Base-by-base conservation (phyloP, 2,329 filamentous ascomycete genomes). In the Clathrospora elynae region DNA sequence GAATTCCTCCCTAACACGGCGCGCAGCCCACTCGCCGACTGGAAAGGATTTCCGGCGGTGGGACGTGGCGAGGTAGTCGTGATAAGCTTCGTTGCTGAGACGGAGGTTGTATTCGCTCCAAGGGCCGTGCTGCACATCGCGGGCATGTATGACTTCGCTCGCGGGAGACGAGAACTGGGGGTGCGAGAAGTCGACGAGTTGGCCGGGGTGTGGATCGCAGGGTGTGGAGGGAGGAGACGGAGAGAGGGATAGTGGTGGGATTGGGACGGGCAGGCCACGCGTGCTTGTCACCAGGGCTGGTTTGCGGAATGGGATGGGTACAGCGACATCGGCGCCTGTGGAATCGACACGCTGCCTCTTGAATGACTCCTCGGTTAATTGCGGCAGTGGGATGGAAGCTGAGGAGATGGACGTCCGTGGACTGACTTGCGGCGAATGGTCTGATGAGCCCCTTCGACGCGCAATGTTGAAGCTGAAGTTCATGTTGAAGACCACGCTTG, bases 301-400 rank as follows among this genome's bases (percentile, higher is more conserved):
- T 8, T 19, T 37, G 24, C 34, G 13, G 16, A 26, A 18, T 17
- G 35, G 24, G 12, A 30, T 4, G 13, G n/a, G 4, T 4, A 12
- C 30, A 10, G 22, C 28, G n/a, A 22, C 22, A 12, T 40, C 44
- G 9, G 37, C 16, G n/a, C 20, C 37, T 14, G 38, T 43, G 2
- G 51, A 46, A 34, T 54, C 48, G 41, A 54, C 31, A 12, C 48
- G 37, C 11, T 51, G 41, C 11, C 42, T 31, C 24, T 54, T 51
- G 34, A 42, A 35, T n/a, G 44, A 22, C 19, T 49, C 48, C 6
- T 41, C 22, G 7, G 39, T 36, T 1, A 30, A 30, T 8, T 37
- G 17, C 5, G 26, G 28, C 2, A 38, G 33, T 1, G 44, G 40
- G 17, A 17, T 22, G 1, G 32, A 44, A 6, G 34, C 36, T 2